These are phyloP conservation scores for Thymus quinquecostatus DNA, from an alignment of 257 asterid genomes.

Conservation along the genomic window DNA sequence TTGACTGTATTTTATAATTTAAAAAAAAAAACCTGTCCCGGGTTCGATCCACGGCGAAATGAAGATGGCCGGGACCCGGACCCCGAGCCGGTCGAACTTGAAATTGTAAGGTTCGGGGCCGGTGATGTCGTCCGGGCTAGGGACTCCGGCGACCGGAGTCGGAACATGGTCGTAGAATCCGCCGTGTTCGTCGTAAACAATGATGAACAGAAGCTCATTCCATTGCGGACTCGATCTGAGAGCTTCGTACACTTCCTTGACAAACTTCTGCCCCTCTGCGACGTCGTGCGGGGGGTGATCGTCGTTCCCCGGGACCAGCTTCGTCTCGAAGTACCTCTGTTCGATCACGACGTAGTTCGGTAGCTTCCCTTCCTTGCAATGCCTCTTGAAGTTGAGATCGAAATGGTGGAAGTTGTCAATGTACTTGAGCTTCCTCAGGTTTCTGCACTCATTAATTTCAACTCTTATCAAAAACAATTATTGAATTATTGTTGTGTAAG, in stretches of 20 bases:
- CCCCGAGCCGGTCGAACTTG: constrained; percentile 69
- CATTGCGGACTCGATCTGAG: constrained; percentile 74
- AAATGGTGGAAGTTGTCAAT: constrained; percentile 61
- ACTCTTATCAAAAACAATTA: neutral
- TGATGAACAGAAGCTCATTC: constrained; percentile 58
- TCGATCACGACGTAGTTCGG: constrained; percentile 77
- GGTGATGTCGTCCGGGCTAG: constrained; percentile 62
- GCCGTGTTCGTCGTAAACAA: constrained; percentile 74
- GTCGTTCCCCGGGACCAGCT: constrained; percentile 60
- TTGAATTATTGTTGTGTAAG: neutral
- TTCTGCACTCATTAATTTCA: constrained; percentile 39
- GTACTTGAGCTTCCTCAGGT: constrained; percentile 70
- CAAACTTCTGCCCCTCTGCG: constrained; percentile 61
- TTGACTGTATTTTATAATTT: too few species aligned
- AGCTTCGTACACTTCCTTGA: constrained; percentile 65
- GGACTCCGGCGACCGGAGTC: constrained; percentile 56
- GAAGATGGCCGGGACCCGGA: constrained; percentile 69
- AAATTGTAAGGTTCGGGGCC: constrained; percentile 63
- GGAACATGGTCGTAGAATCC: constrained; percentile 83
- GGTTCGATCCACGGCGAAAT: constrained; percentile 75
- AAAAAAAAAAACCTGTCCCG: constrained; percentile 56
- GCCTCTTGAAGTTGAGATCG: constrained; percentile 59
- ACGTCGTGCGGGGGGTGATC: constrained; percentile 84
- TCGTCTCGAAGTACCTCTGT: constrained; percentile 62
- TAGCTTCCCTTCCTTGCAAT: constrained; percentile 71